Conservation (phyloP, 495 filamentous ascomycete genomes). For the Mycothermus thermophilus region DNA sequence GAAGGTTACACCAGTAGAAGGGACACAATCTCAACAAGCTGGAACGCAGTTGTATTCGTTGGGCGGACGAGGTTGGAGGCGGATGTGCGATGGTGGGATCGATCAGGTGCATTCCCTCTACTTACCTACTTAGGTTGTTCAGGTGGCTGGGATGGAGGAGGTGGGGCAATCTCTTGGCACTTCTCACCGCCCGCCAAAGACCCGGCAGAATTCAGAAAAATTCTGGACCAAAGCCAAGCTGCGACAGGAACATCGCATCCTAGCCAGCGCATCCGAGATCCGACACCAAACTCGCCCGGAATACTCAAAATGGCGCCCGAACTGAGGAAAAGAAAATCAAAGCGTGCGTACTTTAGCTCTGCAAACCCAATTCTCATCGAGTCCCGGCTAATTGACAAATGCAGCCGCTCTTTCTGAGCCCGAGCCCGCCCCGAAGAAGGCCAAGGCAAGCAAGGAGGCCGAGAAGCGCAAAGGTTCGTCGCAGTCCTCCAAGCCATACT, state of each 20-base stretch:
- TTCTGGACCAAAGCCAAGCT: slow-evolving; percentile 5
- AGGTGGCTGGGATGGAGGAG: too few relatives aligned
- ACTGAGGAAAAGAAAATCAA: slow-evolving; percentile 56
- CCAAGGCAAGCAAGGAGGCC: slow-evolving; percentile 30
- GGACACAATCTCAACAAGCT: too few relatives aligned
- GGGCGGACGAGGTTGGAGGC: too few relatives aligned
- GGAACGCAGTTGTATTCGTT: too few relatives aligned
- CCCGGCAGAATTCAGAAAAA: slow-evolving; percentile 15
- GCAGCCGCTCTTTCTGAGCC: slow-evolving; percentile 30
- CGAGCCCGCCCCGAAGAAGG: slow-evolving; percentile 45
- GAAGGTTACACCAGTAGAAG: too few relatives aligned
- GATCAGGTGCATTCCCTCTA: too few relatives aligned
- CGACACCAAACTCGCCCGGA: too few relatives aligned
- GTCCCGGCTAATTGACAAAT: slow-evolving; percentile 19
- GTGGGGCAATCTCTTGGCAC: not conserved
- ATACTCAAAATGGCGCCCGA: slow-evolving; percentile 61
- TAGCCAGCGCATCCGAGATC: too few relatives aligned
- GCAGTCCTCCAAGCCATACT: not conserved
- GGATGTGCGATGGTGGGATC: too few relatives aligned
- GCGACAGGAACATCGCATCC: too few relatives aligned
- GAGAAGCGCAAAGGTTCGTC: slow-evolving; percentile 40
- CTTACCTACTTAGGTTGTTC: too few relatives aligned
- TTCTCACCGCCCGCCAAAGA: slow-evolving; percentile 7
- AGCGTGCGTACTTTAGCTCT: slow-evolving; percentile 42
- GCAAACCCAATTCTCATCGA: too few relatives aligned